phyloP scores from a whole-genome alignment of 2,329 filamentous ascomycete species.

The Pyricularia pennisetigena region DNA sequence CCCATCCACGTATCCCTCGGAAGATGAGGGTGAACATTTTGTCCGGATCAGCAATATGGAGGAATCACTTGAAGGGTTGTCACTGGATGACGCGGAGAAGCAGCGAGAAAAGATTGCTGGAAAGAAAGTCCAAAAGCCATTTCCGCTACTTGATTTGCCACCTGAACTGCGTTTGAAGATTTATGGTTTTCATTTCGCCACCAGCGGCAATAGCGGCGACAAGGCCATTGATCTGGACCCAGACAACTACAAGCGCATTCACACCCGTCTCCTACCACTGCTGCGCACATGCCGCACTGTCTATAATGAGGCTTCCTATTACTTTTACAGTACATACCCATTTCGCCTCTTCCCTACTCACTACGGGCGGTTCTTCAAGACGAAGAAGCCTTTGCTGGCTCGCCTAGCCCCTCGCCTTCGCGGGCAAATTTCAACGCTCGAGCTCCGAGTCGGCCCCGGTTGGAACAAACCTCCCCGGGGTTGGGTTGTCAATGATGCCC shows the following conservation, averaged over 20 bases:
- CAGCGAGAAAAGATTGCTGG: conserved; percentile 6
- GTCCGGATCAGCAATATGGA: conserved; percentile 24
- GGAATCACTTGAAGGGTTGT: conserved; percentile 31
- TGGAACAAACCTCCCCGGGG: conserved; percentile 61
- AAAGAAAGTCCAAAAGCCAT: conserved; percentile 29
- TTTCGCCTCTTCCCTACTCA: conserved; percentile 59
- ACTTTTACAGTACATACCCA: conserved; percentile 53
- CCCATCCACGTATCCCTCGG: conserved; percentile 25
- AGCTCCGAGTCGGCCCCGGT: conserved; percentile 63
- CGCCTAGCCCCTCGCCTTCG: conserved; percentile 54
- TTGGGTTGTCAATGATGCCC: conserved; percentile 56
- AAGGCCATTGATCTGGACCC: conserved; percentile 56
- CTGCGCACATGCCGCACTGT: conserved; percentile 52
- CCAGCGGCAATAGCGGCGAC: conserved; percentile 27
- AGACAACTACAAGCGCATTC: conserved; percentile 51
- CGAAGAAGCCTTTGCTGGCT: conserved; percentile 60
- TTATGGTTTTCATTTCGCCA: conserved; percentile 53
- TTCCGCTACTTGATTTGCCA: conserved; percentile 58
- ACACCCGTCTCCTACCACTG: conserved; percentile 44
- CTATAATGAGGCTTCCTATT: conserved; percentile 52
- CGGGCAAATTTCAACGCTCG: conserved; percentile 49
- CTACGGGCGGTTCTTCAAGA: conserved; percentile 59
- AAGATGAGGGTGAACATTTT: conserved; percentile 17
- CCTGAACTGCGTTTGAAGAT: conserved; percentile 61
- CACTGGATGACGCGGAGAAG: conserved; percentile 24